Percentiles rank a stretch among this genome's conserved stretches.
Evolutionary conservation across 2,329 filamentous ascomycete species (phyloP).

Genomic region (Xylaria sp.): DNA sequence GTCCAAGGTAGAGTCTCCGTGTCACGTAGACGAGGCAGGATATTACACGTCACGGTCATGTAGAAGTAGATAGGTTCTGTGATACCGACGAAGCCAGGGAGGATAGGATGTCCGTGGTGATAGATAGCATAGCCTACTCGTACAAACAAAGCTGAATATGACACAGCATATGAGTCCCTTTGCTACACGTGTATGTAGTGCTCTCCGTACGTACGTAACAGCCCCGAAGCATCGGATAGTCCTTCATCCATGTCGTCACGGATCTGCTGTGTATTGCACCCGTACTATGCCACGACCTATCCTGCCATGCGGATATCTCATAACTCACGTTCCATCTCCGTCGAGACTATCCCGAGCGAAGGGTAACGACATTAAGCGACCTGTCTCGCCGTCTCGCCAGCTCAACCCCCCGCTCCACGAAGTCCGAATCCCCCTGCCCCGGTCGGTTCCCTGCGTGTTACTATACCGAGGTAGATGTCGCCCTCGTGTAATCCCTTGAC

Average conservation of each 20-base stretch:
- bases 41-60: neutral
- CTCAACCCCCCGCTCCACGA: neutral
- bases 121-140: neutral
- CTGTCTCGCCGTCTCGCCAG: neutral
- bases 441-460: neutral
- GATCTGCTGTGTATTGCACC: neutral
- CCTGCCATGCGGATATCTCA: neutral
- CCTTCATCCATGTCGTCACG: neutral
- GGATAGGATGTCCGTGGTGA: too few relatives aligned
- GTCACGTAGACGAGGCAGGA: neutral
- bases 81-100: neutral
- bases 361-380: slow-evolving; percentile 6
- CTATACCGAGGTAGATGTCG: too few relatives aligned
- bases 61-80: neutral
- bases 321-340: neutral
- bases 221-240: neutral
- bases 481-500: too few relatives aligned
- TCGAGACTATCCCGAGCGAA: slow-evolving; percentile 9
- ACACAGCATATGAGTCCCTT: too few relatives aligned
- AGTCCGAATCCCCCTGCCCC: neutral
- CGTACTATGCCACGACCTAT: too few relatives aligned
- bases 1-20: neutral
- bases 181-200: neutral
- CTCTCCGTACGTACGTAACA: neutral
- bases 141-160: neutral